Percentiles rank a stretch among this genome's conserved stretches.
Evolutionary conservation across 2,329 filamentous ascomycete genomes (phyloP).

Genomic region (Colletotrichum trifolii): DNA sequence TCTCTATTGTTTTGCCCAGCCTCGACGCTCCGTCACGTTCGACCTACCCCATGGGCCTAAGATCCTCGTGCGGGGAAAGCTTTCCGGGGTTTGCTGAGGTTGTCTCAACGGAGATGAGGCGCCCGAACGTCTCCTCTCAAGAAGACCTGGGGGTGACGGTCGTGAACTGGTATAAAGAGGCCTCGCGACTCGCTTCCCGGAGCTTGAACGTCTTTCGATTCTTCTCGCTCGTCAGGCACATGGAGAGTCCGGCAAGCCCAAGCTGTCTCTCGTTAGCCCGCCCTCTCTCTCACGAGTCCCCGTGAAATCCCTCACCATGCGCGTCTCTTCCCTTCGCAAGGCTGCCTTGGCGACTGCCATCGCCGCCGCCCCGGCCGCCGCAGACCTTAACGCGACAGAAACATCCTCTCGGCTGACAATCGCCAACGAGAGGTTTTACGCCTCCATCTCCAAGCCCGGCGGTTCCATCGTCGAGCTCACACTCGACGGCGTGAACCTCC

Average conservation of each 20-base stretch:
- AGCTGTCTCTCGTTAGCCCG: slow-evolving; percentile 3
- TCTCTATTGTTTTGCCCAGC: background rate
- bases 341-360: slow-evolving; percentile 17
- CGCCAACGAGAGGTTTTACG: slow-evolving; percentile 51
- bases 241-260: slow-evolving; percentile 14
- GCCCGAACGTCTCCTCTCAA: slow-evolving; percentile 8
- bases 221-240: slow-evolving; percentile 9
- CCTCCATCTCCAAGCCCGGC: slow-evolving; percentile 49
- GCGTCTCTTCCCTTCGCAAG: slow-evolving; percentile 17
- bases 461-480: slow-evolving; percentile 50
- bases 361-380: slow-evolving; percentile 34
- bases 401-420: slow-evolving; percentile 48
- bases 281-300: background rate
- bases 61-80: slow-evolving; percentile 17
- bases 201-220: background rate
- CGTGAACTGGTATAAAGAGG: no score
- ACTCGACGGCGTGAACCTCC: slow-evolving; percentile 55
- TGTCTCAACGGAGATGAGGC: slow-evolving; percentile 21
- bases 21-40: background rate
- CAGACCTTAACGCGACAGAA: slow-evolving; percentile 47
- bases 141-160: no score
- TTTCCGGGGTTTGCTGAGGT: background rate
- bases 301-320: slow-evolving; percentile 9
- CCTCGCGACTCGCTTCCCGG: background rate
- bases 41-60: slow-evolving; percentile 2